Conservation (phyloP, 495 filamentous ascomycete genomes). For the Sordaria brevicollis region DNA sequence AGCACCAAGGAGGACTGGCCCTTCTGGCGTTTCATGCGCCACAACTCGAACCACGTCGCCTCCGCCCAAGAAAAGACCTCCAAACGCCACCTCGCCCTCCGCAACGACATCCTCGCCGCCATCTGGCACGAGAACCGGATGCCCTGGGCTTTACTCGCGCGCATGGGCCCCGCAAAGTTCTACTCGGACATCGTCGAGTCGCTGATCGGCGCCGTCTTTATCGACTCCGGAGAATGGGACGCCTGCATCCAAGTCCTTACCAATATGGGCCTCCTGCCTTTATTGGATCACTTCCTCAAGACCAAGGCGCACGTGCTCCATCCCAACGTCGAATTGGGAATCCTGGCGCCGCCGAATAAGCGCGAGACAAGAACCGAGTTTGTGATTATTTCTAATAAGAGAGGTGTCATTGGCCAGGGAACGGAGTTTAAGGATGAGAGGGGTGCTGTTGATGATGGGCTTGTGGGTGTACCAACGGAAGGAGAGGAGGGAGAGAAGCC, state of each 20-base stretch:
- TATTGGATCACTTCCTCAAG: conserved; percentile 48
- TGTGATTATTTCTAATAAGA: neutral
- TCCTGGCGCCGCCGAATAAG: conserved; percentile 21
- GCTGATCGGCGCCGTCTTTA: conserved; percentile 72
- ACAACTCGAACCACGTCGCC: conserved; percentile 35
- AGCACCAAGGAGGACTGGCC: conserved; percentile 22
- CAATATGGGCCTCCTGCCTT: conserved; percentile 52
- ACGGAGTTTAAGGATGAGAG: conserved; percentile 38
- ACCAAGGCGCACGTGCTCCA: conserved; percentile 55
- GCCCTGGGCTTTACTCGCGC: conserved; percentile 65
- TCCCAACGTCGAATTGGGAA: conserved; percentile 62
- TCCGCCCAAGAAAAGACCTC: conserved; percentile 26
- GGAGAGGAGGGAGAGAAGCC: no score
- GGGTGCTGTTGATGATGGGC: conserved; percentile 29
- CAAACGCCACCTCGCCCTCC: conserved; percentile 41
- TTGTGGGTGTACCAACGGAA: neutral
- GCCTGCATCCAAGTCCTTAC: conserved; percentile 49
- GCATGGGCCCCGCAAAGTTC: conserved; percentile 64
- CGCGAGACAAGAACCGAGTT: neutral
- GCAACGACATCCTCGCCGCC: conserved; percentile 38
- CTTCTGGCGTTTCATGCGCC: conserved; percentile 64
- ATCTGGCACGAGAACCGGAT: conserved; percentile 39
- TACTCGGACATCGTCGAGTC: conserved; percentile 81
- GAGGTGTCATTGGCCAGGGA: neutral
- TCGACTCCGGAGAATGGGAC: conserved; percentile 61